Evolutionary conservation across 306 rosid species (phyloP), one percentile per base, ranked within the genome.

Genomic region (Vicia sativa): DNA sequence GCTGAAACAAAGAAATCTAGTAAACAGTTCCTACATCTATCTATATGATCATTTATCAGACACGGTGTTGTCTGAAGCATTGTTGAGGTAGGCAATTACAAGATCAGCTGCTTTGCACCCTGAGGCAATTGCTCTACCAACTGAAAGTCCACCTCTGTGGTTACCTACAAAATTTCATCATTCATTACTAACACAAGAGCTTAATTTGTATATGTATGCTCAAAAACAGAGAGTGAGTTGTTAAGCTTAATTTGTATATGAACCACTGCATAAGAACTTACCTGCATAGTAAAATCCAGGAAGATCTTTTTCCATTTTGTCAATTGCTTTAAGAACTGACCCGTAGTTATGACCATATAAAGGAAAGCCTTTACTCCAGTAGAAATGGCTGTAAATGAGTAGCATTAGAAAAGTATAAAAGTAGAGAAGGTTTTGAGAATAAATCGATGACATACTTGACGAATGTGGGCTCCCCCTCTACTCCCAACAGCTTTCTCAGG

Each of bases 101-200:
- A 85, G 87, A 68, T 92, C 95, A 50, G 98, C 97, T 10, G 96
- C 97, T 81, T 87, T 82, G 85, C 84, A 87, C n/a, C 97, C 97
- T 4, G 96, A 87, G 66, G 83, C 84, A 73, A 92, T 84, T 55
- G 97, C 74, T 76, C 81, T 91, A 23, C 96, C 97, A 77, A 91
- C 97, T 25, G 97, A 84, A 62, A 91, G 80, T 41, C 97, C 97
- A 72, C 83, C 96, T 78, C 68, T 87, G 64, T 85, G 86, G 83
- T 91, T 91, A 55, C 97, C 97, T 91, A 49, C 44, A 49, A 76
- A 62, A 28, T 48, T 49, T 57, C 49, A 66, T 52, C 38, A 62
- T 66, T 55, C 53, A 62, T 65, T 45, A 31, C 29, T 18, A 56
- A 23, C 59, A 65, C 3, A 25, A 37, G 68, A 55, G 9, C 34